These are phyloP conservation scores for Colletotrichum sojae DNA, from an alignment of 2,329 filamentous ascomycete species.

Conservation along the genomic window DNA sequence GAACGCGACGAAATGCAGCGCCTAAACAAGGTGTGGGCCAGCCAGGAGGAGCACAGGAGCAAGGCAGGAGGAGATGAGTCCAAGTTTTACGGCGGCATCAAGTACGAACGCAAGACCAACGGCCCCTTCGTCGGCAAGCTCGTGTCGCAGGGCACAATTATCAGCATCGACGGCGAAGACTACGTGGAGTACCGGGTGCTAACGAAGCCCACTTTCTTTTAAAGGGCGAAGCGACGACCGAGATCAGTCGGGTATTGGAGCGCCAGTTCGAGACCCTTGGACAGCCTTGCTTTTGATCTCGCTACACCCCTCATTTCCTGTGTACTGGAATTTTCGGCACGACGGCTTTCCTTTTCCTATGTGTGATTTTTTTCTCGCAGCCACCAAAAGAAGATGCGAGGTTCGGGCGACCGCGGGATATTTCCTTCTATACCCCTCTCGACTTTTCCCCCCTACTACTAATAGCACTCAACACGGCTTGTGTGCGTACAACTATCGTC, in stretches of 20 bases:
- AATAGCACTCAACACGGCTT: conserved; percentile 12
- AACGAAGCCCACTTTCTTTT: conserved; percentile 75
- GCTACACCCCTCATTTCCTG: not conserved
- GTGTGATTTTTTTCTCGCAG: conserved; percentile 3
- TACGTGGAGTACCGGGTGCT: conserved; percentile 77
- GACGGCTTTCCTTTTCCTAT: conserved; percentile 25
- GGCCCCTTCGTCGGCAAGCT: conserved; percentile 75
- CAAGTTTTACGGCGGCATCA: conserved; percentile 71
- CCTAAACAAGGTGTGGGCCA: conserved; percentile 69
- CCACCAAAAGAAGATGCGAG: conserved; percentile 14
- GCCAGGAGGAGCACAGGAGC: conserved; percentile 64
- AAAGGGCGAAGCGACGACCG: conserved; percentile 22
- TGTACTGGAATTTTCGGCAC: not conserved
- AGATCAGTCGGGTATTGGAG: not conserved
- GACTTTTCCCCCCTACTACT: conserved; percentile 9
- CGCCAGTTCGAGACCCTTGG: too few species aligned
- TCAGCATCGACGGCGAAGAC: conserved; percentile 76
- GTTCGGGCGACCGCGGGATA: conserved; percentile 24
- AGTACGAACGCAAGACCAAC: conserved; percentile 73
- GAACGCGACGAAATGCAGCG: conserved; percentile 65
- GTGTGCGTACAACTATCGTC: conserved; percentile 9
- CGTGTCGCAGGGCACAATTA: conserved; percentile 72
- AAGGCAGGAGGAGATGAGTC: conserved; percentile 63
- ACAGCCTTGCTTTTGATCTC: too few species aligned
- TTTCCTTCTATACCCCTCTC: conserved; percentile 29